Evolutionary conservation across 352 stramenopile species (phyloP), one percentile per base, ranked within the genome.

Genomic region (Phytophthora agathidicida): DNA sequence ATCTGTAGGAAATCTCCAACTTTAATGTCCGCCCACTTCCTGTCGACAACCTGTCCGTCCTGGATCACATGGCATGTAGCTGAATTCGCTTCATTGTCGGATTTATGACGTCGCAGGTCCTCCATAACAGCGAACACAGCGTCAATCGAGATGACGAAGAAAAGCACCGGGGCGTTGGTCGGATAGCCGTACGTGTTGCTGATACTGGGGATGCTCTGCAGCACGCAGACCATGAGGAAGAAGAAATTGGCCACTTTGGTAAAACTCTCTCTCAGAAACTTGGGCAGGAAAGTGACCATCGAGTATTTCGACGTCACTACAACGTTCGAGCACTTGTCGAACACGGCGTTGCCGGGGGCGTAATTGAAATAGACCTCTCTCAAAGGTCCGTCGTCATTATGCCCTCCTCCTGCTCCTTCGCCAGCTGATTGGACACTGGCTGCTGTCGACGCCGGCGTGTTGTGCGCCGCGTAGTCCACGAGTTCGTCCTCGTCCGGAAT

Each of bases 241-340:
- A 97, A 98, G 39, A 97, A 88, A 58, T 98, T 98, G 60, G 93
- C 92, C 26, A 97, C 80, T 47, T 97, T 96, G 31, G 68, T 75
- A 60, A 96, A 96, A 60, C 77, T 88, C 62, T 97, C 87, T 47
- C 79, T 89, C 1, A 98, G 54, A 36, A 97, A 97, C 49, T 93
- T 94, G 39, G 88, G 83, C 26, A 96, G 35, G 54, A 98, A 97
- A 41, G 80, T 96, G 22, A 92, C 67, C 14, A 80, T 42, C 31
- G 82, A 91, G 73, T 96, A 98, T 76, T 97, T 97, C 64, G 88
- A 95, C 61, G 91, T 98, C 5, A 94, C 73, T 5, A 97, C 77
- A 9, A 94, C 49, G 63, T 98, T 98, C 16, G 74, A 77, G 53
- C 77, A 76, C 46, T 85, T 83, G 55, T 83, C 79, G 46, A 86